Evolutionary conservation across 306 rosid genomes (phyloP), one percentile per base, ranked within the genome.

Genomic region (Sphenostylis stenocarpa): DNA sequence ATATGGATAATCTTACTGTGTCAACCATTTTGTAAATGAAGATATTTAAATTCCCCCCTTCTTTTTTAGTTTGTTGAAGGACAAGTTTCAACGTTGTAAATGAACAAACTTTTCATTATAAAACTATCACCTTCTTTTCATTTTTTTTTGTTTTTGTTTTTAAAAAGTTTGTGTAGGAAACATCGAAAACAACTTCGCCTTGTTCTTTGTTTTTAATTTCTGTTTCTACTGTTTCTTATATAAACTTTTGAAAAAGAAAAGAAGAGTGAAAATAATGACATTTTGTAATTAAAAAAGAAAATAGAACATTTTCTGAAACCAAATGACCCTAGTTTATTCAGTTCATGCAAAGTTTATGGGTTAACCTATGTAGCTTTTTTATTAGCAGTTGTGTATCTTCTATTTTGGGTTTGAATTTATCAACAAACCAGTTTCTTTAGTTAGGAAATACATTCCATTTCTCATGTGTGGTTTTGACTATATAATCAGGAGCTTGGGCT

Each of bases 401-500:
- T 43, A 17, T 53, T 62, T 62, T 64, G 38, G 24, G 12, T 29
- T 47, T 67, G 64, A 12, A 21, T 62, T 70, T 33, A n/a, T 33
- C 6, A 4, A 19, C 12, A 31, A n/a, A 31, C 9, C 53, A 65
- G n/a, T 6, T 14, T 49, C 29, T 51, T 3, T 64, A 57, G 15
- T n/a, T 48, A n/a, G 43, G 65, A 41, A 62, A 45, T 45, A 36
- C 79, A 51, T 64, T 75, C 64, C 77, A 48, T 61, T 76, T 71
- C 84, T 84, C 77, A 88, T 84, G 36, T 26, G 39, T 80, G 79
- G 56, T 62, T 38, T 69, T 62, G n/a, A 66, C 74, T 63, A 56
- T 62, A 66, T 65, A 83, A 68, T 48, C 93, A 94, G 98, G 98
- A 94, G 83, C 96, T 94, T 77, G 92, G 98, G 28, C 92, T 94